These are phyloP conservation scores for Eutypa lata DNA, from an alignment of 2,329 filamentous ascomycete species.

Conservation along the genomic window DNA sequence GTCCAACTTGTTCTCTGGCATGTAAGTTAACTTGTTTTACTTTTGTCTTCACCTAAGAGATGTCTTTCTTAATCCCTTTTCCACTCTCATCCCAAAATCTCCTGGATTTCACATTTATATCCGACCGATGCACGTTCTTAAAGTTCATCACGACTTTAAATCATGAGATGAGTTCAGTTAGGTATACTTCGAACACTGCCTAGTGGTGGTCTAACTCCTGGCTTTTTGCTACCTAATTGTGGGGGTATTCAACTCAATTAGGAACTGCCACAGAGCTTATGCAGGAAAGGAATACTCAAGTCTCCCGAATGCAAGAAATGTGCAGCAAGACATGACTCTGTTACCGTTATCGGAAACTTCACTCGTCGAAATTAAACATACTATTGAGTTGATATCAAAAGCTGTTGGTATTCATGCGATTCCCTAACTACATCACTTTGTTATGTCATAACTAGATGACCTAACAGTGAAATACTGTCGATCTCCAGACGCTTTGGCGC, in stretches of 20 bases:
- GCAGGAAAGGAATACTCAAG: neutral
- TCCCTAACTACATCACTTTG: neutral
- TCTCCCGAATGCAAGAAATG: neutral
- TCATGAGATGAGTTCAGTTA: neutral
- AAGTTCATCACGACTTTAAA: neutral
- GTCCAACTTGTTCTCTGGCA: slow-evolving; percentile 61
- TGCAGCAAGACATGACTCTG: neutral
- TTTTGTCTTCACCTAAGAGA: slow-evolving; percentile 7
- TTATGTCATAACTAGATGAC: neutral
- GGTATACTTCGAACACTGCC: neutral
- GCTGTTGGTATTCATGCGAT: neutral
- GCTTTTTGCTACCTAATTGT: neutral
- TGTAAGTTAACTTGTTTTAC: slow-evolving; percentile 44
- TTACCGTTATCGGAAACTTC: neutral
- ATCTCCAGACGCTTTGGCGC: neutral
- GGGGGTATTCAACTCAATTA: neutral
- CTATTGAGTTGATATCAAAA: neutral
- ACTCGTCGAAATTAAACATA: neutral
- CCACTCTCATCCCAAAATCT: slow-evolving; percentile 4
- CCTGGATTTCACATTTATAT: neutral
- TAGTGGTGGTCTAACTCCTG: neutral
- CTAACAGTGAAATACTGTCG: neutral
- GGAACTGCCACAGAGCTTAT: neutral
- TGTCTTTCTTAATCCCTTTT: slow-evolving; percentile 6
- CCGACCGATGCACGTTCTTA: neutral